Percentiles rank a stretch among this genome's conserved stretches.
Evolutionary conservation across 73 alveolate species (phyloP).

Genomic region (Blepharisma stoltei): DNA sequence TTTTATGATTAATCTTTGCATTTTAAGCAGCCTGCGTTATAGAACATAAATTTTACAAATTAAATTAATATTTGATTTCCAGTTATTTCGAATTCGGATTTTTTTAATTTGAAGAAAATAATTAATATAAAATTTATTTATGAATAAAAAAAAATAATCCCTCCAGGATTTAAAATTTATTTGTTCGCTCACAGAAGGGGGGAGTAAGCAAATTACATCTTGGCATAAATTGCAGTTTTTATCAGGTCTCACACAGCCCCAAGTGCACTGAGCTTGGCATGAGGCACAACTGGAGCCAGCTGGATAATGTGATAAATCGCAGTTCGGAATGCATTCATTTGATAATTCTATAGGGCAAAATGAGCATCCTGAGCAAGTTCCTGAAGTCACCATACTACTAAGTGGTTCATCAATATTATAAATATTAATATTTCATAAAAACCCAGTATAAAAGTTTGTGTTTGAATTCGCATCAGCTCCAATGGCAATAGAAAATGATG

Average conservation of each 20-base stretch:
- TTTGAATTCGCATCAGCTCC: not conserved
- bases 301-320: not conserved
- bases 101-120: too few relatives aligned
- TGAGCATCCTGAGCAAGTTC: not conserved
- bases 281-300: not conserved
- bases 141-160: too few relatives aligned
- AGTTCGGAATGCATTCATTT: not conserved
- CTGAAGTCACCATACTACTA: not conserved
- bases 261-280: not conserved
- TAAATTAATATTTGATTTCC: too few relatives aligned
- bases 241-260: constrained; percentile 17
- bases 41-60: too few relatives aligned
- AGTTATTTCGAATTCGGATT: too few relatives aligned
- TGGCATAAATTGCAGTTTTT: constrained; percentile 12
- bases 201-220: not conserved
- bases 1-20: too few relatives aligned
- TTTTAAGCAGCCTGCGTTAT: too few relatives aligned
- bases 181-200: too few relatives aligned
- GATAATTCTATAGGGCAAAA: not conserved
- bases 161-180: too few relatives aligned
- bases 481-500: not conserved
- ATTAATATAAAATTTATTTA: too few relatives aligned
- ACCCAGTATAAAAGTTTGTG: not conserved
- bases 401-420: not conserved
- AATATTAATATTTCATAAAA: not conserved